Evolutionary conservation across 306 rosid genomes (phyloP), one percentile per base, ranked within the genome.

Genomic region (Hippophae tibetana): DNA sequence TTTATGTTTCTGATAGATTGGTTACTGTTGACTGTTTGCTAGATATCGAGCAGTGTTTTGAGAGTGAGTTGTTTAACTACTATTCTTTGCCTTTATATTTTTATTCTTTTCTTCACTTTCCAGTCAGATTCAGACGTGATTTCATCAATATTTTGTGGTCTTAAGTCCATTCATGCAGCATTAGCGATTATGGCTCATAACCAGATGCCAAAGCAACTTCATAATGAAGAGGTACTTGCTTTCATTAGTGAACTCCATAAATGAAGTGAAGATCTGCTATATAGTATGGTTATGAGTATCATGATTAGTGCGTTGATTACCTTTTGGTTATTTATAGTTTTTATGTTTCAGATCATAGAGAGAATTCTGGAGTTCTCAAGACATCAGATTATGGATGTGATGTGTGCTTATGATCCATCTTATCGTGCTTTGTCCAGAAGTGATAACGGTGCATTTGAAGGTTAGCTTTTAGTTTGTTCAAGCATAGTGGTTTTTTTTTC

Each of bases 131-230:
- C 95, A 61, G 92, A 86, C 58, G 67, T 67, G 66, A 66, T 88
- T 80, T 81, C 86, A 10, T 73, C 96, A 41, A 64, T 92, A 70
- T 79, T 82, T 66, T 76, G 83, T 69, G 96, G 93, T 5, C 74
- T 92, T 71, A 97, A 92, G 86, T 82, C 99, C 72, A 92, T 92
- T 71, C 99, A 92, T 79, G 93, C 96, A 47, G 92, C 96, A 11
- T 77, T 92, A 55, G 82, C 86, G 23, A 83, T 92, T 74, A 92
- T 92, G 97, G 80, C 95, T 52, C 74, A 85, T 61, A 65, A 72
- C 61, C 85, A 82, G 73, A 92, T 92, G 99, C 99, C 96, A 66
- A 92, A 86, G 77, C 92, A 86, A 66, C 80, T 92, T 48, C 88
- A 88, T 76, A 92, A 92, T 61, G 99, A 92, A 86, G 97, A 92